A percentile compares a stretch with the other conserved stretches of the same genome.
Evolutionary conservation across 75 land plant genomes (phyloP).

Genomic region (Ceratopteris richardii): DNA sequence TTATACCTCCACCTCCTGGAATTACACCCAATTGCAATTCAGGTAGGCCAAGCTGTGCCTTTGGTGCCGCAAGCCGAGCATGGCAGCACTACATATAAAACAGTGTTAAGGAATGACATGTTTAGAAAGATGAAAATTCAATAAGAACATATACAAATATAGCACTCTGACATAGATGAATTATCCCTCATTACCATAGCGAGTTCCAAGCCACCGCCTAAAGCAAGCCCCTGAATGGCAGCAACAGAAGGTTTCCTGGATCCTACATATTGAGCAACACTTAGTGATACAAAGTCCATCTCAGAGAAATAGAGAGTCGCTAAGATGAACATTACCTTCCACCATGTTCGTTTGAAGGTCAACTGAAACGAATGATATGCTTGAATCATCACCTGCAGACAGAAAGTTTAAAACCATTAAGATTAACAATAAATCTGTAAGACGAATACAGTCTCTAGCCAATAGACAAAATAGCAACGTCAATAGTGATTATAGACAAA

Average conservation of each 20-base stretch:
- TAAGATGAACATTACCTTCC: conserved; percentile 80
- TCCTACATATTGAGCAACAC: conserved; percentile 36
- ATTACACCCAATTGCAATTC: conserved; percentile 92
- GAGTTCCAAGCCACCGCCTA: conserved; percentile 96
- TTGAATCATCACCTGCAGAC: conserved; percentile 56
- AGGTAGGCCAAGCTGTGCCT: conserved; percentile 82
- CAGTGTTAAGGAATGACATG: too few relatives aligned
- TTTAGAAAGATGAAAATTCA: too few relatives aligned
- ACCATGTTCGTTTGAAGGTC: conserved; percentile 68
- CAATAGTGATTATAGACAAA: conserved; percentile 9
- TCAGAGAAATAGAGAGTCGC: background rate
- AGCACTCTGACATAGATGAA: too few relatives aligned
- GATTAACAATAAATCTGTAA: background rate
- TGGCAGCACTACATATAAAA: conserved; percentile 68
- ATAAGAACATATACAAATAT: too few relatives aligned
- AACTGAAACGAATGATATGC: conserved; percentile 58
- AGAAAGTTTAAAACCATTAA: background rate
- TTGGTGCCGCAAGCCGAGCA: conserved; percentile 78
- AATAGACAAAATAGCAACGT: background rate
- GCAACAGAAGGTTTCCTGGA: conserved; percentile 88
- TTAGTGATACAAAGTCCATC: background rate
- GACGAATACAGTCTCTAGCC: background rate
- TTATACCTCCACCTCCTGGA: conserved; percentile 98
- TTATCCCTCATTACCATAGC: conserved; percentile 58
- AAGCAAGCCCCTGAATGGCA: conserved; percentile 94